Conservation (phyloP, 78 protist species). For the Chrysochromulina parva region DNA sequence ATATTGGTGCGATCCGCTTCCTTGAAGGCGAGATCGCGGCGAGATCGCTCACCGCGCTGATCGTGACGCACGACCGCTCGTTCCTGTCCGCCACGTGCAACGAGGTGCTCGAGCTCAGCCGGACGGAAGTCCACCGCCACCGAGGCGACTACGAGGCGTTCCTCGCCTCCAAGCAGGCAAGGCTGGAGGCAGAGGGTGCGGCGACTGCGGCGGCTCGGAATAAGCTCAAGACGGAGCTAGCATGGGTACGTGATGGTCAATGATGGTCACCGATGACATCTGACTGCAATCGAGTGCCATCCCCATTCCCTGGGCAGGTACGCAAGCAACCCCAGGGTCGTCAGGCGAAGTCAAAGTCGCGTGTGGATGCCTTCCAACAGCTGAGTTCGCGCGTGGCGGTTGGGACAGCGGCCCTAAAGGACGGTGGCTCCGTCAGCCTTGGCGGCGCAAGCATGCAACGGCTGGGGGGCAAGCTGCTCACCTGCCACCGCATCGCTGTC, state of each 20-base stretch:
- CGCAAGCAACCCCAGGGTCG: not conserved
- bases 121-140: not conserved
- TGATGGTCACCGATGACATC: too few relatives aligned
- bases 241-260: not conserved
- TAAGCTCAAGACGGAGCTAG: not conserved
- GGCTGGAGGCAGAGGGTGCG: not conserved
- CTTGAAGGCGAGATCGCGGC: not conserved
- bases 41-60: not conserved
- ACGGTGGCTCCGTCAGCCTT: too few relatives aligned
- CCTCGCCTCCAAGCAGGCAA: not conserved
- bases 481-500: not conserved
- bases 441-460: not conserved
- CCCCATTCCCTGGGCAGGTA: not conserved
- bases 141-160: not conserved
- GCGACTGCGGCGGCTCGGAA: not conserved
- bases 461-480: not conserved
- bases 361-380: not conserved
- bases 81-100: not conserved
- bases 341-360: not conserved
- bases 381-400: not conserved
- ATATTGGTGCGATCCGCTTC: not conserved
- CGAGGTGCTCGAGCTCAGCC: constrained; percentile 12
- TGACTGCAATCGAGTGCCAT: too few relatives aligned
- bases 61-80: constrained; percentile 47
- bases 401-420: too few relatives aligned